Conservation (phyloP, 352 stramenopile species). For the Phytophthora capsici region DNA sequence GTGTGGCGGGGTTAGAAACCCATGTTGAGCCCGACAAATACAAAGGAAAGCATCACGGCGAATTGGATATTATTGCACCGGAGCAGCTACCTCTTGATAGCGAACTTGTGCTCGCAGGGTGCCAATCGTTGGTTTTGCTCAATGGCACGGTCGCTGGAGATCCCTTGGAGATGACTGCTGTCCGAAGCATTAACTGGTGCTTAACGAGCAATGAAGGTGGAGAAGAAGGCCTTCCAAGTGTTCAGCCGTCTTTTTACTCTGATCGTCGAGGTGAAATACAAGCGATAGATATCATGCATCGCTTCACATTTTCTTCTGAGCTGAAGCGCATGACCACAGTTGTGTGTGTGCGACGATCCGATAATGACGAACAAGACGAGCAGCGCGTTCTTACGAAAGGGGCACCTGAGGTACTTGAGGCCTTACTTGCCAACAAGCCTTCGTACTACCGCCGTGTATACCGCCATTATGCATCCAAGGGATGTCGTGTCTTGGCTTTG, state of each 20-base stretch:
- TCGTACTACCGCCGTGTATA: conserved; percentile 90
- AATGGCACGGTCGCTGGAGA: conserved; percentile 97
- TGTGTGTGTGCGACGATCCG: conserved; percentile 78
- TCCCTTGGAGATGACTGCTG: conserved; percentile 97
- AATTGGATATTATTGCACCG: conserved; percentile 81
- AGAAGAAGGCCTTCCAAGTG: conserved; percentile 22
- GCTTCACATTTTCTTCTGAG: conserved; percentile 96
- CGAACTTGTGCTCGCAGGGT: conserved; percentile 89
- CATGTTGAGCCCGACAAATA: conserved; percentile 41
- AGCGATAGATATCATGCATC: conserved; percentile 95
- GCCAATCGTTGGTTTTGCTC: conserved; percentile 97
- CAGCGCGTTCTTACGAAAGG: conserved; percentile 96
- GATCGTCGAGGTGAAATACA: conserved; percentile 56
- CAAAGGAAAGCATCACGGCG: conserved; percentile 49
- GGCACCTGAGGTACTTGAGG: conserved; percentile 94
- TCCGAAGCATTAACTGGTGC: conserved; percentile 85
- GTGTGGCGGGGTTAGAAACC: conserved; percentile 89
- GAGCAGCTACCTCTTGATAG: conserved; percentile 92
- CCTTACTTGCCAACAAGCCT: conserved; percentile 89
- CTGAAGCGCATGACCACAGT: conserved; percentile 98
- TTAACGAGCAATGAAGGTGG: conserved; percentile 60
- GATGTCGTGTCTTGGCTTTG: conserved; percentile 95
- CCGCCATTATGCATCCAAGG: conserved; percentile 78
- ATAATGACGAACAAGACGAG: conserved; percentile 78
- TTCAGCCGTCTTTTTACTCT: conserved; percentile 41